A percentile compares a stretch with the other conserved stretches of the same genome.
These are phyloP conservation scores for Phytopythium vexans DNA, from an alignment of 352 stramenopile genomes.

Conservation along the genomic window DNA sequence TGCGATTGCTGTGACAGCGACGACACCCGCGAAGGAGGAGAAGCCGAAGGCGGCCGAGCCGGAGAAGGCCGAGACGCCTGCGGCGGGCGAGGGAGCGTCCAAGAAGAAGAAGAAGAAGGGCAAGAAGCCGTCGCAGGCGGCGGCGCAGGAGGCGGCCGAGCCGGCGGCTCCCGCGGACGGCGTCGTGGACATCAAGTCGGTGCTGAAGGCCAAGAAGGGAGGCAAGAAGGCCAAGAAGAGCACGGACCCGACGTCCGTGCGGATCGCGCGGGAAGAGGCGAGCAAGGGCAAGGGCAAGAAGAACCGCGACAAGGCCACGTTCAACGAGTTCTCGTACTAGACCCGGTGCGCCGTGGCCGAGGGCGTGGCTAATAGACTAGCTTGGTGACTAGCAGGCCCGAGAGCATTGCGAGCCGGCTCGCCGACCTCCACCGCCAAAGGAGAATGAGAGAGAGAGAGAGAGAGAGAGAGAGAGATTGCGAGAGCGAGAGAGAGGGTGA, in stretches of 20 bases:
- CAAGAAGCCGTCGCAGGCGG: slow-evolving; percentile 41
- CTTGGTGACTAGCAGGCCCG: neutral
- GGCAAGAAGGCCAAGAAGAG: slow-evolving; percentile 65
- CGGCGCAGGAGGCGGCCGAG: slow-evolving; percentile 13
- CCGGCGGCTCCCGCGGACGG: slow-evolving; percentile 12
- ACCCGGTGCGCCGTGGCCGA: neutral
- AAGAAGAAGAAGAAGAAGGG: slow-evolving; percentile 67
- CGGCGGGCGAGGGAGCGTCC: slow-evolving; percentile 21
- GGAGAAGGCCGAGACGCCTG: slow-evolving; percentile 26
- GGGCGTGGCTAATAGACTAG: no score
- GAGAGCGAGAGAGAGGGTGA: no score
- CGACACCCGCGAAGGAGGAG: slow-evolving; percentile 25
- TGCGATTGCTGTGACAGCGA: slow-evolving; percentile 4
- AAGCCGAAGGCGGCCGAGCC: slow-evolving; percentile 28
- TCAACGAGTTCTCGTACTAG: slow-evolving; percentile 84
- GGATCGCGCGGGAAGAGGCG: slow-evolving; percentile 69
- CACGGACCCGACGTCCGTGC: slow-evolving; percentile 50
- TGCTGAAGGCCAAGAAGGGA: slow-evolving; percentile 55
- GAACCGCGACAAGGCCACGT: slow-evolving; percentile 69
- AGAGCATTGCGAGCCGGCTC: neutral
- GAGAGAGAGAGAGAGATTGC: no score
- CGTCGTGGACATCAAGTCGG: slow-evolving; percentile 70
- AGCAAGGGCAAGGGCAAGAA: slow-evolving; percentile 67
- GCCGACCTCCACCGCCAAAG: no score
- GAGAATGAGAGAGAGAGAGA: no score